Conservation (phyloP, 2,329 filamentous ascomycete genomes). For the Xylaria sp. region DNA sequence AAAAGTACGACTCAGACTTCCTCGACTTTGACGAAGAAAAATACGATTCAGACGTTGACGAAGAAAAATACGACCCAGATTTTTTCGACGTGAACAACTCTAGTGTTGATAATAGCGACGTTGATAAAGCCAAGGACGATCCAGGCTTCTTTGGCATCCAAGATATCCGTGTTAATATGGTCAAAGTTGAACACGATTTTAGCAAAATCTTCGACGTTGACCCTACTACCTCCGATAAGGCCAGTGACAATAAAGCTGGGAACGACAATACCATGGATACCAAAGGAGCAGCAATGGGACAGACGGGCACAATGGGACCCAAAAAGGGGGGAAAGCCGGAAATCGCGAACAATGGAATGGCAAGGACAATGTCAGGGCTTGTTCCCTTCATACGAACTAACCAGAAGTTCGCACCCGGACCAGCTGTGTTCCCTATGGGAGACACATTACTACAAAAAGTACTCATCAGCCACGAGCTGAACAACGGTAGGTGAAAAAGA, state of each 20-base stretch:
- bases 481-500: conserved; percentile 40
- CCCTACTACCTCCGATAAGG: background rate
- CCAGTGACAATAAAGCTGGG: background rate
- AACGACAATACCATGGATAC: background rate
- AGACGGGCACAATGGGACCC: background rate
- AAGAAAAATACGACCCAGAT: background rate
- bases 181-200: background rate
- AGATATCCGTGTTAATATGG: background rate
- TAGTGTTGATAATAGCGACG: no score
- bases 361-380: conserved; percentile 9
- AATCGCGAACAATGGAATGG: background rate
- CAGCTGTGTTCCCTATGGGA: conserved; percentile 50
- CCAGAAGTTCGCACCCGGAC: conserved; percentile 45
- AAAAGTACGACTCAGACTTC: background rate
- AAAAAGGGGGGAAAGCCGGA: background rate
- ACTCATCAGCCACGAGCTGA: conserved; percentile 42
- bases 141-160: background rate
- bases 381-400: conserved; percentile 37
- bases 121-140: background rate
- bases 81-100: background rate
- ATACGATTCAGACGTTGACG: background rate
- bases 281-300: background rate
- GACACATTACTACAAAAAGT: conserved; percentile 52
- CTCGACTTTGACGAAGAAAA: background rate
- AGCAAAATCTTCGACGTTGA: background rate